A percentile compares a stretch with the other conserved stretches of the same genome.
These are phyloP conservation scores for Geranium brycei DNA, from an alignment of 345 rosid species.

Conservation along the genomic window DNA sequence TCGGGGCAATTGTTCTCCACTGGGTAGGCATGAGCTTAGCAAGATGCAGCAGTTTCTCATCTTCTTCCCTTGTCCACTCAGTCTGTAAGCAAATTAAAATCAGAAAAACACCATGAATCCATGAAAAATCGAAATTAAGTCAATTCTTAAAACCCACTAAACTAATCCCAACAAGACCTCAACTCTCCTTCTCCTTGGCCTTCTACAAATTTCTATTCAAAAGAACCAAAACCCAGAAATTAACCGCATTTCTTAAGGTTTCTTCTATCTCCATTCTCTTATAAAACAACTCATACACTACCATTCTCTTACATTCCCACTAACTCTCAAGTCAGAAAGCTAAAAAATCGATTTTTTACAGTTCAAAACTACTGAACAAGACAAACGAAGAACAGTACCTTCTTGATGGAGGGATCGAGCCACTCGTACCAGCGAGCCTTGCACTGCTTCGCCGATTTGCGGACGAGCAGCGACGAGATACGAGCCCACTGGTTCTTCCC, in stretches of 20 bases:
- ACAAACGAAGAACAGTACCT: slow-evolving; percentile 25
- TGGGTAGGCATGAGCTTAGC: slow-evolving; percentile 98
- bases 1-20: slow-evolving; percentile 99
- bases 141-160: neutral
- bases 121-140: neutral
- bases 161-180: too few relatives aligned
- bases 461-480: slow-evolving; percentile 90
- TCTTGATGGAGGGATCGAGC: slow-evolving; percentile 98
- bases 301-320: neutral
- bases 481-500: slow-evolving; percentile 99
- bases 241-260: too few relatives aligned
- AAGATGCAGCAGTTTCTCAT: slow-evolving; percentile 96
- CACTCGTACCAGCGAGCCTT: slow-evolving; percentile 99
- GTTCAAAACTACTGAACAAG: neutral
- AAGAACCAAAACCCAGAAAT: too few relatives aligned
- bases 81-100: slow-evolving; percentile 37
- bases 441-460: slow-evolving; percentile 98
- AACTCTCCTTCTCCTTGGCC: too few relatives aligned
- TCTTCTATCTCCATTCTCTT: too few relatives aligned
- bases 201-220: too few relatives aligned
- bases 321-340: neutral
- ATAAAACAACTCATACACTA: neutral
- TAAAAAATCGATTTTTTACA: neutral
- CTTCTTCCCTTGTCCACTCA: slow-evolving; percentile 99
- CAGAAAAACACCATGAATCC: neutral